These are phyloP conservation scores for Elsinoe ampelina DNA, from an alignment of 2,329 filamentous ascomycete species.

Conservation along the genomic window DNA sequence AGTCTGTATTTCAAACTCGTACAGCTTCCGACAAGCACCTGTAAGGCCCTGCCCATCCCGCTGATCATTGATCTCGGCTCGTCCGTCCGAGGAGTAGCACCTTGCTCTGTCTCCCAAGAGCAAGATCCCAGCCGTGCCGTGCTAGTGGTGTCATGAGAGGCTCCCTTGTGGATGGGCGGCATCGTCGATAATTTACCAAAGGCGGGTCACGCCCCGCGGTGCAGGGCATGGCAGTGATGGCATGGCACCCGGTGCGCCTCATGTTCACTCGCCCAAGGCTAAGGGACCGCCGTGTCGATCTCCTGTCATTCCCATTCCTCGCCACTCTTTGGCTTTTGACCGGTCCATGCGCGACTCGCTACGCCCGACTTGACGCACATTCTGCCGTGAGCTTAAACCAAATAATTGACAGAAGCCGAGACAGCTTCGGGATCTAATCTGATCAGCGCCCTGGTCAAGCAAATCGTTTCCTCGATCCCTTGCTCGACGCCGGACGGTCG, in stretches of 20 bases:
- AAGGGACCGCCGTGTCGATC: neutral
- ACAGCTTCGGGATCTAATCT: slow-evolving; percentile 11
- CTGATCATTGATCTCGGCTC: slow-evolving; percentile 9
- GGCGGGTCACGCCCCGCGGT: neutral
- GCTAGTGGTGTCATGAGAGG: slow-evolving; percentile 8
- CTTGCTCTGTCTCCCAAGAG: too few species aligned
- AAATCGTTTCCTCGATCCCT: neutral
- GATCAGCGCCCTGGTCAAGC: slow-evolving; percentile 6
- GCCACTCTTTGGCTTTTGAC: neutral
- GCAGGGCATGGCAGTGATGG: neutral
- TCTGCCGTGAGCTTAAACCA: slow-evolving; percentile 7
- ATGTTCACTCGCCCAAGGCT: slow-evolving; percentile 3
- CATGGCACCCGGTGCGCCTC: neutral
- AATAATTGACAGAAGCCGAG: slow-evolving; percentile 3
- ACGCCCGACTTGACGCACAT: neutral
- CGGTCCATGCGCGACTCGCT: slow-evolving; percentile 4
- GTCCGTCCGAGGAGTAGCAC: neutral
- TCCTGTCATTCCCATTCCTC: slow-evolving; percentile 11
- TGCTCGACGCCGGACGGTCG: neutral
- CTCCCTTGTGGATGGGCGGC: neutral
- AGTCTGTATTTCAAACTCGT: neutral
- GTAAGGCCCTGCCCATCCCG: slow-evolving; percentile 1
- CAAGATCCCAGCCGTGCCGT: neutral
- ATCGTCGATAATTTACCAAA: slow-evolving; percentile 2
- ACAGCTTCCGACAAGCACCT: slow-evolving; percentile 1